These are phyloP conservation scores for Penicillium sumatraense DNA, from an alignment of 2,329 filamentous ascomycete species.

Conservation along the genomic window DNA sequence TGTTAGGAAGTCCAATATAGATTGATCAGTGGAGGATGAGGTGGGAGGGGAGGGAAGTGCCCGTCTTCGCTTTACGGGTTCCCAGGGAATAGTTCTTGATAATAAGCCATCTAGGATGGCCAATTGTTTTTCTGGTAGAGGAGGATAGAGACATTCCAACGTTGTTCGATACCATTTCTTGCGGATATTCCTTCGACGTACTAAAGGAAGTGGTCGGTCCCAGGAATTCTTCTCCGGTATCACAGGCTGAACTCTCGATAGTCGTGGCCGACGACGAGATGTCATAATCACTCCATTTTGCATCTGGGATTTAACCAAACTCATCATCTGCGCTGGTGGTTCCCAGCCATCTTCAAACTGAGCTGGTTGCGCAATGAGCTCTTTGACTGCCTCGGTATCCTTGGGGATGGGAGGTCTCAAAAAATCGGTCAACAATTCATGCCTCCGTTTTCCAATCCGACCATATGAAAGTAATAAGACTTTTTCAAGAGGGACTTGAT, in stretches of 20 bases:
- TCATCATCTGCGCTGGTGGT: conserved; percentile 35
- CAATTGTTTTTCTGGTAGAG: conserved; percentile 44
- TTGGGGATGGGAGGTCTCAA: conserved; percentile 30
- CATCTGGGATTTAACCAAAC: conserved; percentile 41
- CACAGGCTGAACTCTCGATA: conserved; percentile 32
- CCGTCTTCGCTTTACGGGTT: conserved; percentile 31
- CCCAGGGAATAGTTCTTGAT: conserved; percentile 37
- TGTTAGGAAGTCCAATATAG: conserved; percentile 36
- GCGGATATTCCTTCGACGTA: conserved; percentile 41
- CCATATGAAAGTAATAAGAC: conserved; percentile 62
- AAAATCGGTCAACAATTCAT: conserved; percentile 50
- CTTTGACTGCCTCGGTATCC: conserved; percentile 26
- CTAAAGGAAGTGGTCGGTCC: conserved; percentile 35
- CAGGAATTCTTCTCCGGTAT: conserved; percentile 44
- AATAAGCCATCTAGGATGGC: conserved; percentile 39
- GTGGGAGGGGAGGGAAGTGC: conserved; percentile 1
- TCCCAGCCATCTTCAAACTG: conserved; percentile 39
- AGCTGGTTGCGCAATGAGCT: conserved; percentile 20
- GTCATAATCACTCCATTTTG: conserved; percentile 32
- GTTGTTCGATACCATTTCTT: conserved; percentile 42
- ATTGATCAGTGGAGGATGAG: conserved; percentile 6
- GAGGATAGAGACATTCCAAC: conserved; percentile 40
- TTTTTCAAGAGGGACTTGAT: conserved; percentile 54
- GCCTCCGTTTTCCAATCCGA: conserved; percentile 57
- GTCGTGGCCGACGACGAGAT: conserved; percentile 24